Base-by-base conservation (phyloP, 208 protist genomes). In the Crithidia brevicula region DNA sequence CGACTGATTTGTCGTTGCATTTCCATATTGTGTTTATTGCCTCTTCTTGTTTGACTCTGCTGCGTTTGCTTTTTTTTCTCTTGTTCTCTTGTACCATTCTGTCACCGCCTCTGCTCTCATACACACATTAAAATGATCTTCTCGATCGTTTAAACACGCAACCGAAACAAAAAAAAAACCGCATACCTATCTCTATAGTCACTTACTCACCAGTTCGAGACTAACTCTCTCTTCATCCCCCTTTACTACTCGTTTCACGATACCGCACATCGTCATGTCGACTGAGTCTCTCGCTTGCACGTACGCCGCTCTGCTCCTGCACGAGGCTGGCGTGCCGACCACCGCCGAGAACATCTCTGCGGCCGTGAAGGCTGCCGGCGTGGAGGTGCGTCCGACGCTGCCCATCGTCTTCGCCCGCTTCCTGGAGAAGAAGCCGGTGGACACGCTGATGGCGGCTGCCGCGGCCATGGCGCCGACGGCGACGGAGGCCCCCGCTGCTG, bases 401-500 rank as follows among this genome's bases (percentile, higher is more conserved):
- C 85, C 86, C 72, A 92, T 91, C 72, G 49, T 94, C 77, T 94
- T 94, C 67, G 59, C 84, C 25, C 84, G 87, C 72, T 93, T 91
- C 78, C 79, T 94, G 49, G 74, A 94, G 81, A 91, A 86, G 77
- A 86, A 93, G 79, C 73, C 80, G 13, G 72, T 96, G 36, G 88
- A 88, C 46, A 50, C 63, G 31, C 84, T 96, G 30, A 73, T 92
- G 43, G 74, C 78, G 38, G 82, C 84, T 11, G 86, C 82, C 30
- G 66, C 81, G 13, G 66, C 85, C 23, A 62, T 72, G 15, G 78
- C 83, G 31, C 82, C 79, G 54, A 42, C 79, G 47, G 77, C 78
- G 15, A 56, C 71, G 23, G 75, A 65, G 18, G 73, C 72, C 46
- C 77, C 76, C 3, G 80, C 86, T 28, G 66, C 77, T 51, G 62